These are phyloP conservation scores for Nicotiana benthamiana DNA, from an alignment of 257 asterid genomes.

Conservation along the genomic window DNA sequence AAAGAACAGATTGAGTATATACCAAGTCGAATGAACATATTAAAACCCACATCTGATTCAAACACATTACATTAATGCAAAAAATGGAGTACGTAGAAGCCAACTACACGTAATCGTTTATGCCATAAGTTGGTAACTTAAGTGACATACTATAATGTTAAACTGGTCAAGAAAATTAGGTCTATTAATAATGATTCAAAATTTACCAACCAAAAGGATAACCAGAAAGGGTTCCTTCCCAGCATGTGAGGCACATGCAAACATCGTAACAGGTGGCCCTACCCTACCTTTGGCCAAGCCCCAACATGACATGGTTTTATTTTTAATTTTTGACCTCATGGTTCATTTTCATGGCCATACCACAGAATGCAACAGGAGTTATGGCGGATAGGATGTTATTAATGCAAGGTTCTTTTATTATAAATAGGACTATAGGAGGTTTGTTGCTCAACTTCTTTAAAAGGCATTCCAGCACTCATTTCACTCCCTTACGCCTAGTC, in stretches of 20 bases:
- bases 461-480: conserved; percentile 21
- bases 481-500: not conserved
- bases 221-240: not conserved
- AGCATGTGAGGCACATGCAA: conserved; percentile 21
- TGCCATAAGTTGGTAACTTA: not conserved
- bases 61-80: not conserved
- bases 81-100: not conserved
- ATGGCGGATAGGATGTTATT: not conserved
- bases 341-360: not conserved
- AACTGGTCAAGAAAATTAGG: not conserved
- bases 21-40: not conserved
- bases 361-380: not conserved
- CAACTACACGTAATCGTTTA: not conserved
- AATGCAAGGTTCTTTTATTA: not conserved
- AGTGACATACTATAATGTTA: not conserved
- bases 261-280: conserved; percentile 1
- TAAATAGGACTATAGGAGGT: conserved; percentile 14
- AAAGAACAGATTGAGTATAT: too few relatives aligned
- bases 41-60: not conserved
- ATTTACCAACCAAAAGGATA: not conserved
- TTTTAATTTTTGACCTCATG: not conserved
- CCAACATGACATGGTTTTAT: not conserved
- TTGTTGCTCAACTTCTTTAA: conserved; percentile 13
- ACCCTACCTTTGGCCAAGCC: not conserved
- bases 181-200: not conserved